Evolutionary conservation across 1,139 yeast species (phyloP).

Genomic region (Candida sp.): DNA sequence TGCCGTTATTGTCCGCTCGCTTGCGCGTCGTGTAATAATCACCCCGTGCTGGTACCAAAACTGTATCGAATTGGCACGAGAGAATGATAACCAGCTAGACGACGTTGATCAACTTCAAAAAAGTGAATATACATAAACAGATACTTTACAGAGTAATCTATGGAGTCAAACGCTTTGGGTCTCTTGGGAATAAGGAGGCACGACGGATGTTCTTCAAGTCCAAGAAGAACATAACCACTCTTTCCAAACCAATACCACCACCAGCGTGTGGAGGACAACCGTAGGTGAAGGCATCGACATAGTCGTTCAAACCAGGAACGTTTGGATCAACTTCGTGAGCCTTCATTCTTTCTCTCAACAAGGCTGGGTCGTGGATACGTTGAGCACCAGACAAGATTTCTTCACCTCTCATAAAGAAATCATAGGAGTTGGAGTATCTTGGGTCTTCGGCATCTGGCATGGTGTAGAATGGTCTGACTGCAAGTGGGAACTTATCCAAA

Average conservation of each 20-base stretch:
- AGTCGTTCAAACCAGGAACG: conserved; percentile 85
- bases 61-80: not conserved
- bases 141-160: conserved; percentile 21
- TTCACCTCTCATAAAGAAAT: conserved; percentile 99
- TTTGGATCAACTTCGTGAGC: conserved; percentile 84
- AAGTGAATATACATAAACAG: not conserved
- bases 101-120: not conserved
- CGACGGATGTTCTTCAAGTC: conserved; percentile 97
- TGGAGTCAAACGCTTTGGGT: conserved; percentile 94
- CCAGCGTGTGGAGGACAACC: conserved; percentile 99
- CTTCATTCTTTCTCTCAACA: conserved; percentile 80
- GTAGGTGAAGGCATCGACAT: conserved; percentile 88
- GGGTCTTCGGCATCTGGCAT: conserved; percentile 98
- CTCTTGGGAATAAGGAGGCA: conserved; percentile 99
- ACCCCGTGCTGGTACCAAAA: too few species aligned
- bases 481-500: conserved; percentile 97
- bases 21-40: not conserved
- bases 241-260: conserved; percentile 99
- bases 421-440: conserved; percentile 92
- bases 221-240: conserved; percentile 98
- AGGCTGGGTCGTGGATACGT: conserved; percentile 93
- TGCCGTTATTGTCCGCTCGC: not conserved
- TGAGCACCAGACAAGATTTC: conserved; percentile 99
- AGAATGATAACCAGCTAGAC: not conserved
- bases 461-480: conserved; percentile 97